Evolutionary conservation across 805 yeast genomes (phyloP), one percentile per base, ranked within the genome.

Genomic region (Candida nemodendra): DNA sequence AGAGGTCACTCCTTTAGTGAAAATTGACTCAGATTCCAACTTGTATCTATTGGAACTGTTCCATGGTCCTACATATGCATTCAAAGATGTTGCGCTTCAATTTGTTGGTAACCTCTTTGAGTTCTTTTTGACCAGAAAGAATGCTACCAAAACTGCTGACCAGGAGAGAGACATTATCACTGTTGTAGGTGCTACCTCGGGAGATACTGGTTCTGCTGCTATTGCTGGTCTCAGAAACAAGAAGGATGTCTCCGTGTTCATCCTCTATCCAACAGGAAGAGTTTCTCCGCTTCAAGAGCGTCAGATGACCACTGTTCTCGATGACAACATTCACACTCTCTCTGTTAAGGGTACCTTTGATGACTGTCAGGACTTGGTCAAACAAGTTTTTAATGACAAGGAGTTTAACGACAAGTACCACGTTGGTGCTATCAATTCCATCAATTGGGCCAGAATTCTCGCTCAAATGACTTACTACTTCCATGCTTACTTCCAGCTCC

Each of bases 21-120:
- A 64, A 27, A 53, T 65, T 18, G 71, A 83, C 36, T 75, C 84
- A 43, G 56, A 68, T 40, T 69, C 76, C 33, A 74, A 78, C 41
- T 67, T 91, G 44, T 83, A 86, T 59, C 67, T 93, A 39, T 72
- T 93, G 56, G 99, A 93, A 66, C 73, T 93, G 42, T 93, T 93
- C 80, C 99, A 93, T 60, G 99, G 99, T 25, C 99, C 99, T 48
- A 93, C 99, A 4, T 93, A 91, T 59, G 99, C 99, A 12, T 93
- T 93, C 74, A 93, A 93, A 66, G 99, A 93, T 62, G 99, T 93
- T 48, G 99, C 99, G 4, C 75, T 93, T 59, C 99, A 93, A 65
- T 91, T 93, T 64, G 95, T 93, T 33, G 99, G 99, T 53, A 93
- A 93, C 69, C 71, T 93, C 51, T 93, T 93, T 63, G 99, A 93